A percentile compares a stretch with the other conserved stretches of the same genome.
These are phyloP conservation scores for Crucibulum laeve DNA, from an alignment of 768 basidiomycete genomes.

Conservation along the genomic window DNA sequence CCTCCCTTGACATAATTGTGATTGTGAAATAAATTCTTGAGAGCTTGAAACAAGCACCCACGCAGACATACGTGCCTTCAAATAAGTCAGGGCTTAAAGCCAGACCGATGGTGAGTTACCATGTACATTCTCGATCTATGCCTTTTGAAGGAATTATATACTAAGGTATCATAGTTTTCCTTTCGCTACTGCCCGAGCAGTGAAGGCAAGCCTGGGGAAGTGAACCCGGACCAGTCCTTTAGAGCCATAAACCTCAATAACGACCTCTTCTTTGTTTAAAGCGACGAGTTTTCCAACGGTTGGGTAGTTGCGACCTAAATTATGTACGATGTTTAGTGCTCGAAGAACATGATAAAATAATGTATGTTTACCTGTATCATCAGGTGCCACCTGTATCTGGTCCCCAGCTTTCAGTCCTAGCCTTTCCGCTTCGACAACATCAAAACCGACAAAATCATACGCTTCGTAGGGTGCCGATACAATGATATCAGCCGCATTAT, in stretches of 20 bases:
- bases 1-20: too few species aligned
- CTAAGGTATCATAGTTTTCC: too few species aligned
- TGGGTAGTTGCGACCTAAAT: slow-evolving; percentile 31
- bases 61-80: too few species aligned
- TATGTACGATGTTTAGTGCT: background rate
- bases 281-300: slow-evolving; percentile 48
- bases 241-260: slow-evolving; percentile 39
- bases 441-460: slow-evolving; percentile 38
- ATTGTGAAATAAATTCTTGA: too few species aligned
- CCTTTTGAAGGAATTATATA: too few species aligned
- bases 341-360: background rate
- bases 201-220: slow-evolving; percentile 46
- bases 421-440: slow-evolving; percentile 35
- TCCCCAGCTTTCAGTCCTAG: slow-evolving; percentile 34
- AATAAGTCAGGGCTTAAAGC: too few species aligned
- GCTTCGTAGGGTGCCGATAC: slow-evolving; percentile 30
- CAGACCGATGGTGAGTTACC: too few species aligned
- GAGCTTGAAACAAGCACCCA: too few species aligned
- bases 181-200: slow-evolving; percentile 13
- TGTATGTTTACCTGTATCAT: slow-evolving; percentile 42
- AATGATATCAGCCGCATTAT: slow-evolving; percentile 39
- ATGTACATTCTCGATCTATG: background rate
- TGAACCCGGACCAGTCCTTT: slow-evolving; percentile 42
- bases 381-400: slow-evolving; percentile 36
- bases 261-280: slow-evolving; percentile 42